Percentiles rank a stretch among this genome's conserved stretches.
These are phyloP conservation scores for Hyphodiscus sp. DNA, from an alignment of 2,329 filamentous ascomycete genomes.

Conservation along the genomic window DNA sequence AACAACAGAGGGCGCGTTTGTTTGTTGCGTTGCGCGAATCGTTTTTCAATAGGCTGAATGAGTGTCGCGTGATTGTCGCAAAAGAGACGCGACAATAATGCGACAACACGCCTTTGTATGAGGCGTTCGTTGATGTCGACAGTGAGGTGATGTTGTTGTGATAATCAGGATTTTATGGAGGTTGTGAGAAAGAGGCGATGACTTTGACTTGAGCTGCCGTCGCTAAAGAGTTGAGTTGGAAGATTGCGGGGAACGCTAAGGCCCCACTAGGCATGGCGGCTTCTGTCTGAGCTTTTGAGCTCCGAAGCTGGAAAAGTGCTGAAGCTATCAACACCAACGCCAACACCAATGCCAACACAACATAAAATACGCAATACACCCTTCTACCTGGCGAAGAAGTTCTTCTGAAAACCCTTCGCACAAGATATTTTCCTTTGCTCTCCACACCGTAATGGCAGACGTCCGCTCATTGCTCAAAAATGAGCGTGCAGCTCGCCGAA, in stretches of 20 bases:
- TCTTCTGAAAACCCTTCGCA: too few relatives aligned
- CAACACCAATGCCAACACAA: too few relatives aligned
- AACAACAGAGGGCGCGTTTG: neutral
- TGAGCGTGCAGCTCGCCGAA: conserved; percentile 67
- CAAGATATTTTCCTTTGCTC: neutral
- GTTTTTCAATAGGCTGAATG: neutral
- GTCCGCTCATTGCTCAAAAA: conserved; percentile 73
- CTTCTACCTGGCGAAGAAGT: neutral
- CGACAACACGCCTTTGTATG: neutral
- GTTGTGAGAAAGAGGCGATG: too few relatives aligned
- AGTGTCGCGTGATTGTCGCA: neutral
- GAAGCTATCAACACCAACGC: too few relatives aligned
- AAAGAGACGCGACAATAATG: neutral
- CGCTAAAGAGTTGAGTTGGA: neutral
- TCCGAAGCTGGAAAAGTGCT: too few relatives aligned
- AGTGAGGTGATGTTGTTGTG: neutral
- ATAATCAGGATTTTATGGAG: neutral
- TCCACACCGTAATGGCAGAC: conserved; percentile 56
- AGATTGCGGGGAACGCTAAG: neutral
- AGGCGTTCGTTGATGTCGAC: neutral
- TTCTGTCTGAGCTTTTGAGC: too few relatives aligned
- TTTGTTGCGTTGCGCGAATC: neutral
- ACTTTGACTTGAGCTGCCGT: too few relatives aligned
- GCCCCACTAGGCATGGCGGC: neutral
- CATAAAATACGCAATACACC: too few relatives aligned